A percentile compares a stretch with the other conserved stretches of the same genome.
phyloP scores from a whole-genome alignment of 1,284 basidiomycete genomes.

The Rhizoctonia solani region DNA sequence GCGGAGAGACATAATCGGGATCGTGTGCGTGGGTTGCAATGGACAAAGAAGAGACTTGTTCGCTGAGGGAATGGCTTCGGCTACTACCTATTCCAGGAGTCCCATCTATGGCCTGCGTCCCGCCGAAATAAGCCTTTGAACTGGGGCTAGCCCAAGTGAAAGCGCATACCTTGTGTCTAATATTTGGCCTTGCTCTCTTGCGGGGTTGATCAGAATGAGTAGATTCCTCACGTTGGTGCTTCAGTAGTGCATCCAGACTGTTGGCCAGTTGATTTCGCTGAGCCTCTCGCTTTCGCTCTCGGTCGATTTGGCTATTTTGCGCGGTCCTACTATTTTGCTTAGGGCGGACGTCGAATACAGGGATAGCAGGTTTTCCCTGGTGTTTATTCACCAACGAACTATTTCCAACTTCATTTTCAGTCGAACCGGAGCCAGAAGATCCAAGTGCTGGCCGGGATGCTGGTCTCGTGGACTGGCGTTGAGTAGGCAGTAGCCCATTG shows the following conservation, averaged over 20 bases:
- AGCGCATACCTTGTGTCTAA: conserved; percentile 7
- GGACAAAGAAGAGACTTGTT: conserved; percentile 19
- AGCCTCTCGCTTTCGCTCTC: conserved; percentile 6
- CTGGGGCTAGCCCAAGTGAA: background rate
- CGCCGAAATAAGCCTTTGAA: background rate
- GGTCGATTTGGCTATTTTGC: background rate
- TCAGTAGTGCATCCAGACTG: conserved; percentile 16
- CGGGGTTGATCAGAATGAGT: conserved; percentile 9
- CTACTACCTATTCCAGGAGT: background rate
- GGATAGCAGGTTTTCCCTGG: too few species aligned
- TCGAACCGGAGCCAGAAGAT: too few species aligned
- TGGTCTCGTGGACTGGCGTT: background rate
- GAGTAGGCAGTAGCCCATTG: conserved; percentile 5
- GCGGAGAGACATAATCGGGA: conserved; percentile 19
- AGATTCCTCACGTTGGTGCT: conserved; percentile 25
- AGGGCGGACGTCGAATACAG: background rate
- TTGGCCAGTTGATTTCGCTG: conserved; percentile 25
- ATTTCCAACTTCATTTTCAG: too few species aligned
- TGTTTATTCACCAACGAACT: too few species aligned
- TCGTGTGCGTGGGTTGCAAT: conserved; percentile 8
- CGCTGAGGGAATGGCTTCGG: background rate
- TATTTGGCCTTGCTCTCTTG: conserved; percentile 1
- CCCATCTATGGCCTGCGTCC: background rate
- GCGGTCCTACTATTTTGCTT: too few species aligned
- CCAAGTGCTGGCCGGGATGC: background rate